Conservation (phyloP, 1,284 basidiomycete genomes). For the Ceratobasidium sp. region DNA sequence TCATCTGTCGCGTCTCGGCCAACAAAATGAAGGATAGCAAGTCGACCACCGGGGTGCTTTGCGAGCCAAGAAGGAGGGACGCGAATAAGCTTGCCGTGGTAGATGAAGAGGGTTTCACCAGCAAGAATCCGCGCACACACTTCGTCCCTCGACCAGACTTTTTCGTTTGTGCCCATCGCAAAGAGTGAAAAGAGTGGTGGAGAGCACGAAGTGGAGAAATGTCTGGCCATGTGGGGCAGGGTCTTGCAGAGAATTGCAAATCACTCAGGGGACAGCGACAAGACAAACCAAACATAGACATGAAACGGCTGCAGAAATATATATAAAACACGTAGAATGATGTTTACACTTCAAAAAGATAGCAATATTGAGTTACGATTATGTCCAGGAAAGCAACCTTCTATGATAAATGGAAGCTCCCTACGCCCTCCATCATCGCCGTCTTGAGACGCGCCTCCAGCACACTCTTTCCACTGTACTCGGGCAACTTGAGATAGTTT, state of each 20-base stretch:
- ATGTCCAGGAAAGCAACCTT: not conserved
- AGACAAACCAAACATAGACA: too few relatives aligned
- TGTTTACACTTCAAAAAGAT: conserved; percentile 42
- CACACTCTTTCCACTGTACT: conserved; percentile 85
- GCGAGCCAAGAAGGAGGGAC: conserved; percentile 86
- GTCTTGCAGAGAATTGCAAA: conserved; percentile 21
- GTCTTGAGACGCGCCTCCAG: conserved; percentile 81
- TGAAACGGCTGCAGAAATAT: conserved; percentile 16
- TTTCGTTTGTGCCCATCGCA: conserved; percentile 34
- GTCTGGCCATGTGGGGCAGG: not conserved
- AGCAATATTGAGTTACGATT: conserved; percentile 37
- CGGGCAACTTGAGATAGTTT: conserved; percentile 94
- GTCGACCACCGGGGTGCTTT: conserved; percentile 88
- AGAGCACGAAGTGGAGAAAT: not conserved
- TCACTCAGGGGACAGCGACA: not conserved
- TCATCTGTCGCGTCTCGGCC: conserved; percentile 96
- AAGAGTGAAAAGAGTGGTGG: conserved; percentile 17
- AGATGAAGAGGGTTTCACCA: conserved; percentile 85
- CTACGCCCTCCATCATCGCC: conserved; percentile 90
- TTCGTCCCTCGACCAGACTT: conserved; percentile 64
- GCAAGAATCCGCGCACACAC: conserved; percentile 75
- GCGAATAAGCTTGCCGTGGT: conserved; percentile 79
- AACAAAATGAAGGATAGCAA: conserved; percentile 94
- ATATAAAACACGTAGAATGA: conserved; percentile 34
- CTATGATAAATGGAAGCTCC: conserved; percentile 95